Conservation (phyloP, 495 filamentous ascomycete genomes). For the Neurospora sp. region DNA sequence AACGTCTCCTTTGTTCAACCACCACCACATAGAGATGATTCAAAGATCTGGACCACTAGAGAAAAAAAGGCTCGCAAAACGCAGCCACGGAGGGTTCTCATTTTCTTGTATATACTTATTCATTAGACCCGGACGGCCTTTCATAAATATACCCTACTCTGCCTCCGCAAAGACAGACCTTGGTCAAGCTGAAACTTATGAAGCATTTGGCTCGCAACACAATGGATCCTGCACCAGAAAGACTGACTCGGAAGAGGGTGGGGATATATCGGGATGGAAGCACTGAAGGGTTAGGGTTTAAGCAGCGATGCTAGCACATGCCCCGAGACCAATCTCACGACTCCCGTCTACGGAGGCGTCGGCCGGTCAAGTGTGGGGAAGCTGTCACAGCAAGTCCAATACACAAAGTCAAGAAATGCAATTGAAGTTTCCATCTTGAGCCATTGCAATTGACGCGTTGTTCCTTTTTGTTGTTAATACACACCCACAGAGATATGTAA, state of each 20-base stretch:
- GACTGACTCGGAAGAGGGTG: background rate
- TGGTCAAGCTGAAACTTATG: background rate
- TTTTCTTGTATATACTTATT: background rate
- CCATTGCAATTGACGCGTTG: background rate
- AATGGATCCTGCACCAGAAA: background rate
- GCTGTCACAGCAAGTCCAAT: background rate
- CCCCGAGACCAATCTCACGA: background rate
- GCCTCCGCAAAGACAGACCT: background rate
- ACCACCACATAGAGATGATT: background rate
- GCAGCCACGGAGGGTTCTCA: background rate
- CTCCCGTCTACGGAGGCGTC: background rate
- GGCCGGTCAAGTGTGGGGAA: background rate
- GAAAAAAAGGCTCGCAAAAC: background rate
- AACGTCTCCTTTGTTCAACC: background rate
- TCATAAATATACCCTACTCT: background rate
- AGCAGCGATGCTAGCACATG: background rate
- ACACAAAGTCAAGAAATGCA: background rate
- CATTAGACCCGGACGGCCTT: background rate
- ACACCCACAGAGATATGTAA: background rate
- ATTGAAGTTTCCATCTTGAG: background rate
- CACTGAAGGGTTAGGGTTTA: background rate
- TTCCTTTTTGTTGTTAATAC: background rate
- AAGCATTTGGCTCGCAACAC: background rate
- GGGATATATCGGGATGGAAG: background rate
- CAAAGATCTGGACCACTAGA: background rate